Percentiles rank a stretch among this genome's conserved stretches.
These are phyloP conservation scores for Lentinula detonsa DNA, from an alignment of 768 basidiomycete genomes.

Conservation along the genomic window DNA sequence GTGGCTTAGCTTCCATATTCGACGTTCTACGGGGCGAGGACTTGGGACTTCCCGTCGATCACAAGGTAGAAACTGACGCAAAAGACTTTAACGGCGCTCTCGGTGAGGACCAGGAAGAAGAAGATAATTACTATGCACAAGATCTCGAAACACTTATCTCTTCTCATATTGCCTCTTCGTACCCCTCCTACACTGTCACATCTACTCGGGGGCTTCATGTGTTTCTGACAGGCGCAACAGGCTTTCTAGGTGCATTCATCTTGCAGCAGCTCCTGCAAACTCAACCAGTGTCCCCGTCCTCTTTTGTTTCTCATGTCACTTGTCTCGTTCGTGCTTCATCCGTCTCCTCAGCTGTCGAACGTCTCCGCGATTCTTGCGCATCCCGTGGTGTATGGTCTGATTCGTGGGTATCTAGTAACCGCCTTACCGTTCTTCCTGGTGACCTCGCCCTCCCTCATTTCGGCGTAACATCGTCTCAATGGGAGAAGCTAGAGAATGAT, in stretches of 20 bases:
- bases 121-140: conserved; percentile 63
- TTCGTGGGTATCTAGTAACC: conserved; percentile 60
- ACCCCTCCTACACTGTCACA: conserved; percentile 54
- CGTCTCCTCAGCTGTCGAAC: conserved; percentile 52
- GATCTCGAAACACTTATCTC: conserved; percentile 66
- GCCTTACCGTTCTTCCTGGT: conserved; percentile 77
- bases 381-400: conserved; percentile 90
- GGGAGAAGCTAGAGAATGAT: conserved; percentile 64
- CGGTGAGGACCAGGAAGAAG: conserved; percentile 16
- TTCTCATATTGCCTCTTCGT: conserved; percentile 56
- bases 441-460: conserved; percentile 75
- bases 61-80: background rate
- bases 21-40: conserved; percentile 74
- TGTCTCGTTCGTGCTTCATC: conserved; percentile 82
- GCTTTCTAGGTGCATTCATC: conserved; percentile 94
- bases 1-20: conserved; percentile 67
- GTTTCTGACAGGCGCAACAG: conserved; percentile 96
- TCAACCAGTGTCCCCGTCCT: conserved; percentile 10
- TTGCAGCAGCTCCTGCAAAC: conserved; percentile 71
- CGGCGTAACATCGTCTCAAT: conserved; percentile 56
- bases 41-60: conserved; percentile 52
- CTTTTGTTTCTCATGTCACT: conserved; percentile 77
- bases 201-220: conserved; percentile 54
- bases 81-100: background rate
- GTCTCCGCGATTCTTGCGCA: conserved; percentile 64